These are phyloP conservation scores for Chaetomiaceae sp. DNA, from an alignment of 2,329 filamentous ascomycete genomes.

Conservation along the genomic window DNA sequence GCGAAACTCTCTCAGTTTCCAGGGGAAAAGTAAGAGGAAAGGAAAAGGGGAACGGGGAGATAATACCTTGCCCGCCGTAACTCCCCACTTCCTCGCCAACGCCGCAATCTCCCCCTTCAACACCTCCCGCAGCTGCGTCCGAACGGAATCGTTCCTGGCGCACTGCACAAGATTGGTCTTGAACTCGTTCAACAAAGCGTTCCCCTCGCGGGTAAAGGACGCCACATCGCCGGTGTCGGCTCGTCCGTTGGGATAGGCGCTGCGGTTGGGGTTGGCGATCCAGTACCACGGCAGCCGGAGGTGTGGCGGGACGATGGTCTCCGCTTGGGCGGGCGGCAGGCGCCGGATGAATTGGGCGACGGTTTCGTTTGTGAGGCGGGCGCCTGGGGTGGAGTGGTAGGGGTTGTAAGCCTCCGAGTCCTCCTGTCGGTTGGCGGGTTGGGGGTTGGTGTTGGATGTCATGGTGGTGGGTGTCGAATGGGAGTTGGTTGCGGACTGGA, in stretches of 20 bases:
- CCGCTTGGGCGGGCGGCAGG: background rate
- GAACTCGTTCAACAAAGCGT: background rate
- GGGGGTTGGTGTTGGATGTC: too few relatives aligned
- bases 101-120: background rate
- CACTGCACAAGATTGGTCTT: background rate
- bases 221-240: background rate
- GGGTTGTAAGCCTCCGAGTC: background rate
- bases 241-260: background rate
- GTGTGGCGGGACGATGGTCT: background rate
- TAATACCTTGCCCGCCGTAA: background rate
- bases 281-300: constrained; percentile 1
- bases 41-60: too few relatives aligned
- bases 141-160: background rate
- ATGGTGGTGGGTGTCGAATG: background rate
- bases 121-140: background rate
- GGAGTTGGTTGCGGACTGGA: background rate
- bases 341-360: background rate
- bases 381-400: background rate
- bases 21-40: background rate
- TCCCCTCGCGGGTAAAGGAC: background rate
- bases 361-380: constrained; percentile 2
- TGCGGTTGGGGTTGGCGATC: constrained; percentile 3
- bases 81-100: background rate
- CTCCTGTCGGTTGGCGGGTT: background rate
- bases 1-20: background rate